Conservation (phyloP, 495 filamentous ascomycete species). For the Aspergillus bertholletiae region DNA sequence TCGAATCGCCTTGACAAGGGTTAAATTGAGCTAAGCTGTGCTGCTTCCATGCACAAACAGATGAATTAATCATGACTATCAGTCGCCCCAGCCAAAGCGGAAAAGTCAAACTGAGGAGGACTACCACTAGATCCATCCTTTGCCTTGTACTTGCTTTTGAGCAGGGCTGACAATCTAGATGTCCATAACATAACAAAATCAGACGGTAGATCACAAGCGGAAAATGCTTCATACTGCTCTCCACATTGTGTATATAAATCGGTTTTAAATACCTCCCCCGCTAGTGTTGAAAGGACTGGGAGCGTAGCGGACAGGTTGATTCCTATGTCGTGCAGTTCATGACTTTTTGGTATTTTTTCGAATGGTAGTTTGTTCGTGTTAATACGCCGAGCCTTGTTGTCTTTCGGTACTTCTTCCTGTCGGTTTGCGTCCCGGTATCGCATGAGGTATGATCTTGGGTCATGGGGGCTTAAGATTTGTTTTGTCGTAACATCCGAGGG, state of each 20-base stretch:
- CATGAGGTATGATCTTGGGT: conserved; percentile 40
- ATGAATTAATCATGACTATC: neutral
- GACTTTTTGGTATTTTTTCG: conserved; percentile 33
- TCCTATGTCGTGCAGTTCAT: conserved; percentile 23
- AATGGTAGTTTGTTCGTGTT: conserved; percentile 29
- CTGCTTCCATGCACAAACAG: neutral
- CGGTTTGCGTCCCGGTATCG: conserved; percentile 11
- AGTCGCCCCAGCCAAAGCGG: neutral
- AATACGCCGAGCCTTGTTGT: conserved; percentile 22
- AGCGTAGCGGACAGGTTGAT: conserved; percentile 12
- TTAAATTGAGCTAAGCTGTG: too few species aligned
- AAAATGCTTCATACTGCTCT: conserved; percentile 13
- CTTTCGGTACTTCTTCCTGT: neutral
- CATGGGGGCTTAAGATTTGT: conserved; percentile 17
- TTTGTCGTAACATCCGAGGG: neutral
- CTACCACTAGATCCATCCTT: neutral
- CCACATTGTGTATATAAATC: conserved; percentile 24
- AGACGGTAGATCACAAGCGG: neutral
- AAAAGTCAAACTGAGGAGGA: conserved; percentile 14
- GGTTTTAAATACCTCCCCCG: neutral
- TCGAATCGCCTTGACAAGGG: neutral
- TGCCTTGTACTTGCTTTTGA: conserved; percentile 14
- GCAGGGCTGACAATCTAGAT: conserved; percentile 10
- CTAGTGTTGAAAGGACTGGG: neutral
- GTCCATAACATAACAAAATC: conserved; percentile 13